Percentiles rank a stretch among this genome's conserved stretches.
Conservation (phyloP, 768 basidiomycete species). For the Boletus insuetus region DNA sequence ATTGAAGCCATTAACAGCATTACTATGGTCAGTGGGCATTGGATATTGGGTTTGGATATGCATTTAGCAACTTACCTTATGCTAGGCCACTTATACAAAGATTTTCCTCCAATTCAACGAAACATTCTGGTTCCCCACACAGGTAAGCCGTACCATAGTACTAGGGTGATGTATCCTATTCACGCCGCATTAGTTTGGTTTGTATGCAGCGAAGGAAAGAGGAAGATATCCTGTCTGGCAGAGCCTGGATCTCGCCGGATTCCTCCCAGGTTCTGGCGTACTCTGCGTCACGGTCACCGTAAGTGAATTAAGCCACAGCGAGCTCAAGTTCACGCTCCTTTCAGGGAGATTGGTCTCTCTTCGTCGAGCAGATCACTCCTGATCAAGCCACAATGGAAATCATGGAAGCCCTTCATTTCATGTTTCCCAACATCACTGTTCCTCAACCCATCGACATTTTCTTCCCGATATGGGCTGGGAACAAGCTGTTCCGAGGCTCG, state of each 20-base stretch:
- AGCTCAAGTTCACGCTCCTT: not conserved
- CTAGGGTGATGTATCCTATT: not conserved
- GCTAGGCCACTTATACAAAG: constrained; percentile 58
- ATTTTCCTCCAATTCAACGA: constrained; percentile 62
- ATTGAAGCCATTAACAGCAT: constrained; percentile 62
- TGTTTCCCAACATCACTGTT: constrained; percentile 54
- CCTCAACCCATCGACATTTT: constrained; percentile 56
- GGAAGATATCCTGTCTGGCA: constrained; percentile 70
- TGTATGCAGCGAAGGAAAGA: constrained; percentile 56
- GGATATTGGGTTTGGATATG: not conserved
- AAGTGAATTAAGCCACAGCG: not conserved
- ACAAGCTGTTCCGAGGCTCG: constrained; percentile 44
- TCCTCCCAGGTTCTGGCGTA: constrained; percentile 59
- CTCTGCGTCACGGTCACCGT: constrained; percentile 30
- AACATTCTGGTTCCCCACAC: constrained; percentile 57
- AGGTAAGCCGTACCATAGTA: constrained; percentile 24
- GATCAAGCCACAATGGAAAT: constrained; percentile 49
- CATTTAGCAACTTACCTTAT: not conserved
- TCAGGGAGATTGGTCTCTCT: constrained; percentile 58
- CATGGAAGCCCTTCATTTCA: constrained; percentile 49
- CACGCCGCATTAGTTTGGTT: constrained; percentile 30
- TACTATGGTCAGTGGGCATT: constrained; percentile 44
- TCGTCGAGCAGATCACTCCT: constrained; percentile 53
- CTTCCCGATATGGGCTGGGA: constrained; percentile 52
- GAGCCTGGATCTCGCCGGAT: constrained; percentile 52